Percentiles rank a stretch among this genome's conserved stretches.
These are phyloP conservation scores for Pseudoneurospora amorphoporcata DNA, from an alignment of 495 filamentous ascomycete species.

Conservation along the genomic window DNA sequence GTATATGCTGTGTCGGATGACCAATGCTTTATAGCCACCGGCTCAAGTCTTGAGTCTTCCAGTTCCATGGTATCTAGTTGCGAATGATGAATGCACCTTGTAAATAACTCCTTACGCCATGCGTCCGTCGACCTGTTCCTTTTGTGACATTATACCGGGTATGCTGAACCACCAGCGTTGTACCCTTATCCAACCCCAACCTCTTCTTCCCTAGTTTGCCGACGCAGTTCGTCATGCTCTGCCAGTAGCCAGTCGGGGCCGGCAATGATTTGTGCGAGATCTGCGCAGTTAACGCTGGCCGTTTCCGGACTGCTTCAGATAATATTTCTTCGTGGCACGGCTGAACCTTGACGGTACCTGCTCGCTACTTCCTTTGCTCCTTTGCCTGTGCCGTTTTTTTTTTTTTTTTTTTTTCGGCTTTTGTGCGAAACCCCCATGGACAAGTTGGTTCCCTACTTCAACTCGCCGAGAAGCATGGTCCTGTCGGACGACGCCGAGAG, in stretches of 20 bases:
- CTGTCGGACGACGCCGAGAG: constrained; percentile 79
- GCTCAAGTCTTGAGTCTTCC: not conserved
- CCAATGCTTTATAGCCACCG: not conserved
- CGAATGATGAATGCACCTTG: not conserved
- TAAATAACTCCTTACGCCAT: not conserved
- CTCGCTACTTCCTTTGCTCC: too few species aligned
- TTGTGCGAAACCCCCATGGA: not conserved
- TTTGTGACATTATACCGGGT: not conserved
- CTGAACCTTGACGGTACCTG: not conserved
- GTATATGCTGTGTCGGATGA: too few species aligned
- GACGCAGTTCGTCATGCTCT: not conserved
- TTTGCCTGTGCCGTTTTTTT: too few species aligned
- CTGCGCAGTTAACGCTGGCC: not conserved
- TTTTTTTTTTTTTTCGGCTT: too few species aligned
- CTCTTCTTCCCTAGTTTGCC: not conserved
- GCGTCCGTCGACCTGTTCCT: not conserved
- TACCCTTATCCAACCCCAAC: not conserved
- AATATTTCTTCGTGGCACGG: not conserved
- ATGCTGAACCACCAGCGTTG: not conserved
- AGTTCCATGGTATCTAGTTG: not conserved
- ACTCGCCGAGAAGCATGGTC: constrained; percentile 66
- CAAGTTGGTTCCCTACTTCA: constrained; percentile 32
- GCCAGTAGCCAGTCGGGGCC: not conserved
- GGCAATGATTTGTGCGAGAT: not conserved
- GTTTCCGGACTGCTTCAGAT: not conserved